A percentile compares a stretch with the other conserved stretches of the same genome.
phyloP scores from a whole-genome alignment of 2,329 filamentous ascomycete genomes.

The Akanthomyces lecanii region DNA sequence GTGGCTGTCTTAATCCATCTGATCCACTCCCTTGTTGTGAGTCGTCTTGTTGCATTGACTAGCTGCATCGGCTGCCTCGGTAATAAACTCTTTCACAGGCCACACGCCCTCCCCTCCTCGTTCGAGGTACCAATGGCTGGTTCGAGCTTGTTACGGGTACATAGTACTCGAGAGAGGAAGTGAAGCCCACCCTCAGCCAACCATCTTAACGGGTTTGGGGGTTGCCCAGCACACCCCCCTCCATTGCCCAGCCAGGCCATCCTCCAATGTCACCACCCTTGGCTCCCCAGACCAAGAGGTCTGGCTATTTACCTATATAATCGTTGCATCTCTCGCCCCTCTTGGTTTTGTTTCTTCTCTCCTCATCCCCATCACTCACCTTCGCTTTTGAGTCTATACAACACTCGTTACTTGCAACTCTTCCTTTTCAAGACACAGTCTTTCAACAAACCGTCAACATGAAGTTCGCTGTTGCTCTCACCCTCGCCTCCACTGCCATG shows the following conservation, averaged over 20 bases:
- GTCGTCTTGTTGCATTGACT: background rate
- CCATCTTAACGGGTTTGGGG: background rate
- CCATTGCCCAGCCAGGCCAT: background rate
- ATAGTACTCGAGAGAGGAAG: background rate
- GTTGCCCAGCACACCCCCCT: slow-evolving; percentile 1
- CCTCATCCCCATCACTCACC: slow-evolving; percentile 14
- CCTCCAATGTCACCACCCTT: background rate
- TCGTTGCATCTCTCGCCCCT: background rate
- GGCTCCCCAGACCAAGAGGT: background rate
- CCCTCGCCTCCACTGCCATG: slow-evolving; percentile 11
- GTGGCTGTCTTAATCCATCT: background rate
- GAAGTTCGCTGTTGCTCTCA: slow-evolving; percentile 15
- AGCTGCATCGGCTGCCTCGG: slow-evolving; percentile 14
- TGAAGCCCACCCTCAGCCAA: background rate
- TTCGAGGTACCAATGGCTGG: background rate
- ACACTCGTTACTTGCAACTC: slow-evolving; percentile 16
- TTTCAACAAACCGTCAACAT: slow-evolving; percentile 17
- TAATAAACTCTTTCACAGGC: slow-evolving; percentile 16
- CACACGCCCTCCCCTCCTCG: background rate
- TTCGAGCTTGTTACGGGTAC: background rate
- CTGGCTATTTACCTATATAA: slow-evolving; percentile 12
- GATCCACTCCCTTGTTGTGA: background rate
- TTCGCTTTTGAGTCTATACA: slow-evolving; percentile 15
- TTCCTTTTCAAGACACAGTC: slow-evolving; percentile 1
- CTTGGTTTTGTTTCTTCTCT: background rate